Percentiles rank a stretch among this genome's conserved stretches.
Conservation (phyloP, 352 stramenopile species). For the Hyaloperonospora brassicae region DNA sequence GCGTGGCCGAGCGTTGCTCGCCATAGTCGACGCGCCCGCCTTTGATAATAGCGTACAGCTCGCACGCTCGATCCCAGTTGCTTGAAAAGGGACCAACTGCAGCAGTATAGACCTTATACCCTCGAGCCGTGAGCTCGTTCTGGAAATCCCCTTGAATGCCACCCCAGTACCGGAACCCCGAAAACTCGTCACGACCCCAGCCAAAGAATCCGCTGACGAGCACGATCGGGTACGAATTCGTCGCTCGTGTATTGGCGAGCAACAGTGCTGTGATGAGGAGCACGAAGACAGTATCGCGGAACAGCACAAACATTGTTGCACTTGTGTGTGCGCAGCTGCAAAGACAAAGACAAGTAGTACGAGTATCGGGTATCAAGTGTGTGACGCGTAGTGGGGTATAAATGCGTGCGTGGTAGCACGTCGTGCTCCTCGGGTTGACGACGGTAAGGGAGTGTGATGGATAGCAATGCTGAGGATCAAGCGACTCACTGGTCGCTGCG, state of each 20-base stretch:
- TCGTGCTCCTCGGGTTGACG: no score
- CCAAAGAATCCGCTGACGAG: conserved; percentile 50
- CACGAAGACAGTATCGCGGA: no score
- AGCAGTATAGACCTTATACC: conserved; percentile 46
- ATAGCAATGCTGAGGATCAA: no score
- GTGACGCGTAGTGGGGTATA: no score
- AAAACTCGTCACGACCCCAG: conserved; percentile 37
- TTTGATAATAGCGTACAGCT: conserved; percentile 62
- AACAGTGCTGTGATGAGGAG: background rate
- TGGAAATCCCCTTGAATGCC: conserved; percentile 38
- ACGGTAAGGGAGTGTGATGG: no score
- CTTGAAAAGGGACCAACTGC: conserved; percentile 44
- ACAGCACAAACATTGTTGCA: no score
- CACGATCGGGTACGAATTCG: conserved; percentile 45
- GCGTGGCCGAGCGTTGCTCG: conserved; percentile 32
- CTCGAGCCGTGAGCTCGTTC: conserved; percentile 29
- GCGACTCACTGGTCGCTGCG: no score
- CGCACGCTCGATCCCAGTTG: conserved; percentile 58
- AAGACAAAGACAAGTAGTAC: no score
- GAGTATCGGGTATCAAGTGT: no score
- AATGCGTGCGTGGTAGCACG: no score
- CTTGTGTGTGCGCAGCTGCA: no score
- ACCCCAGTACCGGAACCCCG: conserved; percentile 46
- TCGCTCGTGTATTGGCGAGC: conserved; percentile 11
- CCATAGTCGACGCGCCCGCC: conserved; percentile 48